Conservation (phyloP, 805 yeast species). For the Starmerella bombi region DNA sequence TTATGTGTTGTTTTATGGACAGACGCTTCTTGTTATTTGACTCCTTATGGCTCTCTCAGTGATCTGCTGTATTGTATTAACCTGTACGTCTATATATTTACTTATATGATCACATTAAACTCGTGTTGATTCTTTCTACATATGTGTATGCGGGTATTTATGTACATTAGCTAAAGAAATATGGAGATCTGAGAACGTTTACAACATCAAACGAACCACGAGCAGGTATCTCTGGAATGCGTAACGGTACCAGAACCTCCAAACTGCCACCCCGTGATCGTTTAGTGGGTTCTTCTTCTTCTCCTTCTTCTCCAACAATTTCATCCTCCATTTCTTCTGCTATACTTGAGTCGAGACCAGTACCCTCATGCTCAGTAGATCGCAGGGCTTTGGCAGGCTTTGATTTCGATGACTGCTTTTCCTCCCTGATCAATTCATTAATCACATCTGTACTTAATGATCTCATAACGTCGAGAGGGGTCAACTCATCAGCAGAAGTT, state of each 20-base stretch:
- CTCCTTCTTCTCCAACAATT: slow-evolving; percentile 25
- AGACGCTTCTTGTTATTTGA: no score
- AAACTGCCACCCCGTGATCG: slow-evolving; percentile 15
- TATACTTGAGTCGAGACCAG: slow-evolving; percentile 23
- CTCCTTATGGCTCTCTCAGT: no score
- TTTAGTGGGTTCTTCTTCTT: slow-evolving; percentile 21
- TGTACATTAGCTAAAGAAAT: slow-evolving; percentile 46
- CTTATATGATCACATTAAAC: no score
- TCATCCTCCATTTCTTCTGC: slow-evolving; percentile 7
- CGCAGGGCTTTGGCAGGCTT: slow-evolving; percentile 1
- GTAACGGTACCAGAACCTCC: slow-evolving; percentile 51
- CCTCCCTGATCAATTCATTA: slow-evolving; percentile 26
- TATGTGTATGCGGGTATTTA: no score
- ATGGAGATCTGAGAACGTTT: slow-evolving; percentile 55
- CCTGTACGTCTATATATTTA: no score
- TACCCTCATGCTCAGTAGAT: slow-evolving; percentile 27
- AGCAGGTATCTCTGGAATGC: slow-evolving; percentile 58
- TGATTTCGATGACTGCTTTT: slow-evolving; percentile 4
- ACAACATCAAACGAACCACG: slow-evolving; percentile 76
- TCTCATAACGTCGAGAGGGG: slow-evolving; percentile 49
- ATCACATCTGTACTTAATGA: slow-evolving; percentile 21
- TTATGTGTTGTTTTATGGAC: neutral
- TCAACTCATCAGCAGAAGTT: slow-evolving; percentile 39
- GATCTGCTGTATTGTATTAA: no score
- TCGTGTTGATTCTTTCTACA: no score